Evolutionary conservation across 495 filamentous ascomycete genomes (phyloP).

Genomic region (Neurospora pannonica): DNA sequence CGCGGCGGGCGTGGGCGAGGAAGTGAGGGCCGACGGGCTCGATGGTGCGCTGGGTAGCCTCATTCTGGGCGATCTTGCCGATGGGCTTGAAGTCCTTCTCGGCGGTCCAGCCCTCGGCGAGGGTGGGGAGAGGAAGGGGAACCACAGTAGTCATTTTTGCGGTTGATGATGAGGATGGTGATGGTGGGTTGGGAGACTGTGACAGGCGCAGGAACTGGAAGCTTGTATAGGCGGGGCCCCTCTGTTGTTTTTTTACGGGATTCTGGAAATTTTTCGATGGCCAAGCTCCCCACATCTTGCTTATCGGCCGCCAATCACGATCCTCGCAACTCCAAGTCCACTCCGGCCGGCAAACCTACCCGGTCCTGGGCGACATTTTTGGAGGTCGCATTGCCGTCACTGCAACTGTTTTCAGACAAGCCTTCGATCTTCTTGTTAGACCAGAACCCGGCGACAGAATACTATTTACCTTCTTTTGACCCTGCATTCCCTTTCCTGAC

Average conservation of each 20-base stretch:
- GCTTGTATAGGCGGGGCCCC: constrained; percentile 12
- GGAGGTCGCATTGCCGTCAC: background rate
- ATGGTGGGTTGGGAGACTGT: background rate
- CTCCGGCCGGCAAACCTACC: background rate
- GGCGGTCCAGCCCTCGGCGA: constrained; percentile 74
- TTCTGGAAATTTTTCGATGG: constrained; percentile 12
- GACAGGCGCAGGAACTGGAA: background rate
- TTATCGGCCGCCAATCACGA: background rate
- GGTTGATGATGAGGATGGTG: background rate
- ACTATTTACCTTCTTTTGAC: background rate
- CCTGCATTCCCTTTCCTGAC: background rate
- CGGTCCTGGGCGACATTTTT: background rate
- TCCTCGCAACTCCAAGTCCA: background rate
- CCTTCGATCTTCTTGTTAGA: background rate
- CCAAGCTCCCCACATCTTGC: background rate
- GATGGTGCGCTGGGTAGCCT: constrained; percentile 68
- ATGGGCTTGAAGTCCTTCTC: constrained; percentile 88
- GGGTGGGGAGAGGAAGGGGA: constrained; percentile 55
- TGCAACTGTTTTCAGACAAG: background rate
- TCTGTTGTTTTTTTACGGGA: constrained; percentile 10
- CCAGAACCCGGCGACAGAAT: background rate
- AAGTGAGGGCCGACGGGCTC: constrained; percentile 97
- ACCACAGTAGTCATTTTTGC: constrained; percentile 30
- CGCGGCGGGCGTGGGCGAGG: constrained; percentile 90
- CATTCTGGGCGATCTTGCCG: constrained; percentile 50